Conservation (phyloP, 805 yeast species). For the Scheffersomyces stipitis region DNA sequence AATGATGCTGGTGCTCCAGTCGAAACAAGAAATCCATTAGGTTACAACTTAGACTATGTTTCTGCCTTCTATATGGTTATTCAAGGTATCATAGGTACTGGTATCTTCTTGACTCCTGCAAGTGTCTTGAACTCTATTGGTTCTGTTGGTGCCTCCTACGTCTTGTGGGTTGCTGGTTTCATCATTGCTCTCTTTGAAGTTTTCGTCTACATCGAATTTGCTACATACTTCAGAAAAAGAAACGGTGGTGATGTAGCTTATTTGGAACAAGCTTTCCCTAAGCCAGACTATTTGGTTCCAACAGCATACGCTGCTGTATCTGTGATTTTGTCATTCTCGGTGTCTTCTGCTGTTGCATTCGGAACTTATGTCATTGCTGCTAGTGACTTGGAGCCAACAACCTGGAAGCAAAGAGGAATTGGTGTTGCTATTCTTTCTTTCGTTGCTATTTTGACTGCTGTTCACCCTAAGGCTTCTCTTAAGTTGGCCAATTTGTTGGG, state of each 20-base stretch:
- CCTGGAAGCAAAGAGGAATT: slow-evolving; percentile 38
- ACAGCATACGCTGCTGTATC: slow-evolving; percentile 38
- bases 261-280: slow-evolving; percentile 38
- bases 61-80: slow-evolving; percentile 64
- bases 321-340: slow-evolving; percentile 35
- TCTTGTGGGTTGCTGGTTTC: slow-evolving; percentile 44
- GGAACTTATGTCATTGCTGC: slow-evolving; percentile 34
- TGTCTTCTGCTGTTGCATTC: slow-evolving; percentile 38
- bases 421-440: slow-evolving; percentile 31
- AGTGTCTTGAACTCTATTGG: slow-evolving; percentile 50
- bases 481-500: slow-evolving; percentile 33
- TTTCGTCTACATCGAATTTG: slow-evolving; percentile 41
- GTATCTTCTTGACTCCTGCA: slow-evolving; percentile 72
- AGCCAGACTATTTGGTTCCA: slow-evolving; percentile 33
- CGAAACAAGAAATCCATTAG: slow-evolving; percentile 37
- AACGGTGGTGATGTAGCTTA: slow-evolving; percentile 40
- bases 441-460: slow-evolving; percentile 18
- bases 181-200: slow-evolving; percentile 37
- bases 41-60: slow-evolving; percentile 30
- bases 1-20: slow-evolving; percentile 40
- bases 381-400: slow-evolving; percentile 24
- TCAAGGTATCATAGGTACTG: slow-evolving; percentile 74
- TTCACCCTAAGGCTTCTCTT: slow-evolving; percentile 28
- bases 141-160: slow-evolving; percentile 43
- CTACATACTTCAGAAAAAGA: slow-evolving; percentile 36